Base-by-base conservation (phyloP, 495 filamentous ascomycete species). In the Chaetomium tenue region DNA sequence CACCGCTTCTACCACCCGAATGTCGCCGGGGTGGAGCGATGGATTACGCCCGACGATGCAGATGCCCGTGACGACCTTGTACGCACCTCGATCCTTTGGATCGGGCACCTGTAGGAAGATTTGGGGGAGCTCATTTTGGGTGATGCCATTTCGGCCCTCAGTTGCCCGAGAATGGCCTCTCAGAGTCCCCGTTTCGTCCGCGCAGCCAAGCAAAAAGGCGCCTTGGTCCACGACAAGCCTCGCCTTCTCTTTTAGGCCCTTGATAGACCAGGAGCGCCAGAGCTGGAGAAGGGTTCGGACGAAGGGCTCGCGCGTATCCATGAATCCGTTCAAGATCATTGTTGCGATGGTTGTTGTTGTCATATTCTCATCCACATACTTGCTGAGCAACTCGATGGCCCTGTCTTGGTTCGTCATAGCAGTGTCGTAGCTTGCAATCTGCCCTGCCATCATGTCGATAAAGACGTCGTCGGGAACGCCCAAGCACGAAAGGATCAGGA, bases 41-140 rank as follows among this genome's bases (percentile, higher is more conserved):
- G 94, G 94, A 67, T 98, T 99, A 5, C 94, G 88, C 16, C 91
- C 92, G 2, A 98, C 79, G 28, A 96, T 75, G 71, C 94, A 98
- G 15, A 91, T 69, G 0, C 91, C 93, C 53, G 87, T 81, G 44
- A 98, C 87, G 0, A 95, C 78, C 47, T 80, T 81, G 64, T 88
- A 87, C 25, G 77, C 72, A 0, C 76, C 78, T 2, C 71, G 74
- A 25, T 82, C 76, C 5, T 82, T 79, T 0, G 78, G 75, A 28
- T 86, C 81, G 3, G 81, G 77, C 1, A 98, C 78, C 68, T 97
- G 92, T 0, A 97, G 64, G 66, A 98, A 99, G 26, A 99, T 92
- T 70, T 98, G 86, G 1, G 94, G 93, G 8, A 97, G 71, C 0
- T 78, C 75, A 12, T 78, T 74, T 13, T 81, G 42, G 51, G 73